A percentile compares a stretch with the other conserved stretches of the same genome.
These are phyloP conservation scores for Beauveria sp. DNA, from an alignment of 2,329 filamentous ascomycete species.

Conservation along the genomic window DNA sequence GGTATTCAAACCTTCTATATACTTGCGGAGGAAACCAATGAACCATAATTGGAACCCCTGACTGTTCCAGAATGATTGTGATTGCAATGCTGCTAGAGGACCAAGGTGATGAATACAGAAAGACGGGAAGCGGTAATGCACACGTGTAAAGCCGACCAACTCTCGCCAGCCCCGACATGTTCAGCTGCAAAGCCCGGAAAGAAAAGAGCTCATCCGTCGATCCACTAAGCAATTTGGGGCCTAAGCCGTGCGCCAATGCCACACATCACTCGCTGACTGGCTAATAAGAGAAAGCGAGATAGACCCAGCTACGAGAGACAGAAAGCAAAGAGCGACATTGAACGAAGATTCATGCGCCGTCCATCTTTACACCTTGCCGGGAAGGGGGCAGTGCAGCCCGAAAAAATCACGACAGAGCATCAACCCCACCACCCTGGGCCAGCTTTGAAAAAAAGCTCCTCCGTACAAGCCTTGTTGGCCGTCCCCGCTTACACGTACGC, in stretches of 20 bases:
- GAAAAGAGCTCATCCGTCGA: neutral
- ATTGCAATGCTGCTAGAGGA: neutral
- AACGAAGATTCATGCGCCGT: neutral
- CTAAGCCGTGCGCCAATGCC: neutral
- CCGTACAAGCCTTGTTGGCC: no score
- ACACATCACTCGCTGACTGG: neutral
- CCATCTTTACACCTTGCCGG: no score
- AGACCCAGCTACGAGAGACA: neutral
- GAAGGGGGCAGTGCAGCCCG: no score
- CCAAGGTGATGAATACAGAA: neutral
- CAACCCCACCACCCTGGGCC: no score
- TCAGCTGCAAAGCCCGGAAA: neutral
- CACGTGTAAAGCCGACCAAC: neutral
- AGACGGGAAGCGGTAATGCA: neutral
- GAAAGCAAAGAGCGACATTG: neutral
- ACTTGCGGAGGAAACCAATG: slow-evolving; percentile 1
- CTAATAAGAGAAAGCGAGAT: neutral
- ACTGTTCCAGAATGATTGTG: neutral
- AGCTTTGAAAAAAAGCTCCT: no score
- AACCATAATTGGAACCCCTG: neutral
- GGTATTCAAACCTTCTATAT: neutral
- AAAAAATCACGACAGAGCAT: no score
- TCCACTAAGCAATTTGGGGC: neutral
- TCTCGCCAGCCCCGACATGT: neutral
- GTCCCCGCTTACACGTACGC: no score